A percentile compares a stretch with the other conserved stretches of the same genome.
Evolutionary conservation across 257 asterid genomes (phyloP).

Genomic region (Linderniella brevidens): DNA sequence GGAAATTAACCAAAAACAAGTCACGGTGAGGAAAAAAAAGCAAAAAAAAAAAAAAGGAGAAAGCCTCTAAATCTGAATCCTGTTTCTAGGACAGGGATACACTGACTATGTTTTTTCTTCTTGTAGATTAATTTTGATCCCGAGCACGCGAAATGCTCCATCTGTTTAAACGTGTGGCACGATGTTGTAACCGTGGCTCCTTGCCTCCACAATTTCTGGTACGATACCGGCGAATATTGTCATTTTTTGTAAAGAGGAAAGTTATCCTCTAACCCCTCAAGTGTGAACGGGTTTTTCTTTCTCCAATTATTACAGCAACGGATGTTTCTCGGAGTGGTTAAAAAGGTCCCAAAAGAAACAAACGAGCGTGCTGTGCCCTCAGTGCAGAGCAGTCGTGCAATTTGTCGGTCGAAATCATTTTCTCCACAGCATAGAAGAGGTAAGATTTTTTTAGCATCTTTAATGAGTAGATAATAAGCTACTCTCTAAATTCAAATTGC

Average conservation of each 20-base stretch:
- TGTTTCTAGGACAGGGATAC: conserved; percentile 5
- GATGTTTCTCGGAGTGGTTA: conserved; percentile 98
- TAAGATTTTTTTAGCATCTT: conserved; percentile 9
- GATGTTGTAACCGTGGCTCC: conserved; percentile 94
- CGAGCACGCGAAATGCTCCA: conserved; percentile 81
- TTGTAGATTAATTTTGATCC: conserved; percentile 56
- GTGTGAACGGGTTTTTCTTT: conserved; percentile 5
- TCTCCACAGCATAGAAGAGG: conserved; percentile 85
- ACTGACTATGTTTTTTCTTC: conserved; percentile 7
- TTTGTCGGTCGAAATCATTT: conserved; percentile 94
- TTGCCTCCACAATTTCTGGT: conserved; percentile 98
- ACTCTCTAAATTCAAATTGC: too few relatives aligned
- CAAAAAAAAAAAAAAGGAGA: background rate
- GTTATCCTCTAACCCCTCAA: background rate
- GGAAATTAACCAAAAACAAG: conserved; percentile 32
- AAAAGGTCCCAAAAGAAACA: conserved; percentile 66
- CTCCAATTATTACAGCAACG: conserved; percentile 43
- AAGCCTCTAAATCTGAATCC: background rate
- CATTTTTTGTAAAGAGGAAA: background rate
- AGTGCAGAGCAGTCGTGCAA: conserved; percentile 80
- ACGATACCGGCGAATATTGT: background rate
- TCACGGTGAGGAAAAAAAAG: conserved; percentile 31
- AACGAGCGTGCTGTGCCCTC: conserved; percentile 70
- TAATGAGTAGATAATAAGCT: too few relatives aligned
- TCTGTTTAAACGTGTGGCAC: conserved; percentile 88